These are phyloP conservation scores for Macaranga tanarius DNA, from an alignment of 441 rosid genomes.

Conservation along the genomic window DNA sequence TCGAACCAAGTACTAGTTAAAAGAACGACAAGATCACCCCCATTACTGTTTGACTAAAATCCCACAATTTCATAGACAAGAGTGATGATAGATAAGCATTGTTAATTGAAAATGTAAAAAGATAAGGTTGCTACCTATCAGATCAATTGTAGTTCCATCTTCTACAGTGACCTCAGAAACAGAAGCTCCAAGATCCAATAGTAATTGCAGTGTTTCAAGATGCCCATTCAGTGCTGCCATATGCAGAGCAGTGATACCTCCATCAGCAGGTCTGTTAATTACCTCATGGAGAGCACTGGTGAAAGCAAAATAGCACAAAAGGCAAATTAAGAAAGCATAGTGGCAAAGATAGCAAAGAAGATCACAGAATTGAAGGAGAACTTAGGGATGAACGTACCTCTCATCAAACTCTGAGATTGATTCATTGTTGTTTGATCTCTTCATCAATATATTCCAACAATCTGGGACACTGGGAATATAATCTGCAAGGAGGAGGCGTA, in stretches of 20 bases:
- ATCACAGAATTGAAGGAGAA: constrained; percentile 8
- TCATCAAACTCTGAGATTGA: constrained; percentile 54
- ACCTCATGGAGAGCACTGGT: constrained; percentile 61
- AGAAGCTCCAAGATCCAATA: constrained; percentile 84
- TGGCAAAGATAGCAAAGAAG: not conserved
- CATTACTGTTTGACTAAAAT: constrained; percentile 5
- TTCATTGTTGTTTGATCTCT: constrained; percentile 32
- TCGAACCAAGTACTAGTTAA: not conserved
- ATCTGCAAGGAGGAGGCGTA: constrained; percentile 84
- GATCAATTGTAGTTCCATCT: constrained; percentile 91
- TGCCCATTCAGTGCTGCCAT: constrained; percentile 93
- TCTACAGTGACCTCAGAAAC: constrained; percentile 68
- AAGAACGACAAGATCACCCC: not conserved
- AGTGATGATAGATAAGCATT: constrained; percentile 5
- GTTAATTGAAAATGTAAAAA: not conserved
- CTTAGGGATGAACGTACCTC: constrained; percentile 35
- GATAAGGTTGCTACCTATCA: constrained; percentile 51
- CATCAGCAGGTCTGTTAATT: constrained; percentile 81
- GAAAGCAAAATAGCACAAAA: constrained; percentile 24
- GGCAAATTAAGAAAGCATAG: constrained; percentile 17
- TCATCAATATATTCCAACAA: constrained; percentile 50
- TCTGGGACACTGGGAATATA: constrained; percentile 66
- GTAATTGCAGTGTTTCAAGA: constrained; percentile 71
- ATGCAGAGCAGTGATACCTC: constrained; percentile 89
- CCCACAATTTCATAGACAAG: constrained; percentile 3